Conservation (phyloP, 2,329 filamentous ascomycete species). For the Fusarium burgessii region DNA sequence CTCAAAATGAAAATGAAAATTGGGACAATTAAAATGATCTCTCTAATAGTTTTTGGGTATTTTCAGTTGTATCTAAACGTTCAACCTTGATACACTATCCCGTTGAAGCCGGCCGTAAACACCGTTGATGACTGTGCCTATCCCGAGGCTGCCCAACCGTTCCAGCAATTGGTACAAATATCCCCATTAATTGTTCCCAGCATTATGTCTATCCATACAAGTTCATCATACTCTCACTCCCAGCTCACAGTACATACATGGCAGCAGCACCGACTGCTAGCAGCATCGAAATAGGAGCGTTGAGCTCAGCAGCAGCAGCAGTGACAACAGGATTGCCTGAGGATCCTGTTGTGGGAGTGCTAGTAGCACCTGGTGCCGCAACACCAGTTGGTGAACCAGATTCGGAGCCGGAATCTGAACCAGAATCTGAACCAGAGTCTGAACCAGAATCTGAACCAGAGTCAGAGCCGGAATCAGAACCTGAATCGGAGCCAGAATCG, state of each 20-base stretch:
- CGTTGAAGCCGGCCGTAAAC: conserved; percentile 19
- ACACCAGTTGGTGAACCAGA: conserved; percentile 19
- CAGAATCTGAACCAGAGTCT: background rate
- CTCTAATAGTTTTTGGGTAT: conserved; percentile 25
- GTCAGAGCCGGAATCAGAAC: background rate
- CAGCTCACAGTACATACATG: conserved; percentile 54
- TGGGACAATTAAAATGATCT: conserved; percentile 4
- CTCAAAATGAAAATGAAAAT: background rate
- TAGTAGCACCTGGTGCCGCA: conserved; percentile 32
- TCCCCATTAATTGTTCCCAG: conserved; percentile 37
- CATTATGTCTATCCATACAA: conserved; percentile 28
- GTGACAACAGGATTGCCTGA: conserved; percentile 32
- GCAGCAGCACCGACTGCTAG: conserved; percentile 58
- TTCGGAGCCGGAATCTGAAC: conserved; percentile 11
- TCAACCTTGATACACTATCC: conserved; percentile 23
- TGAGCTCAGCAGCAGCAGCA: conserved; percentile 49
- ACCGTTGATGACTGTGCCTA: conserved; percentile 26
- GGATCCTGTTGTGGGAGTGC: conserved; percentile 39
- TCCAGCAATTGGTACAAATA: conserved; percentile 40
- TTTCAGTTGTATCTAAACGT: conserved; percentile 18
- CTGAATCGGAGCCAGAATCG: background rate
- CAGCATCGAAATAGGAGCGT: conserved; percentile 58
- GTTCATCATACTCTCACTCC: background rate
- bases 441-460: background rate
- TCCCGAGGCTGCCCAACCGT: conserved; percentile 34